Percentiles rank a stretch among this genome's conserved stretches.
These are phyloP conservation scores for Aspergillus alliaceus DNA, from an alignment of 2,329 filamentous ascomycete species.

Conservation along the genomic window DNA sequence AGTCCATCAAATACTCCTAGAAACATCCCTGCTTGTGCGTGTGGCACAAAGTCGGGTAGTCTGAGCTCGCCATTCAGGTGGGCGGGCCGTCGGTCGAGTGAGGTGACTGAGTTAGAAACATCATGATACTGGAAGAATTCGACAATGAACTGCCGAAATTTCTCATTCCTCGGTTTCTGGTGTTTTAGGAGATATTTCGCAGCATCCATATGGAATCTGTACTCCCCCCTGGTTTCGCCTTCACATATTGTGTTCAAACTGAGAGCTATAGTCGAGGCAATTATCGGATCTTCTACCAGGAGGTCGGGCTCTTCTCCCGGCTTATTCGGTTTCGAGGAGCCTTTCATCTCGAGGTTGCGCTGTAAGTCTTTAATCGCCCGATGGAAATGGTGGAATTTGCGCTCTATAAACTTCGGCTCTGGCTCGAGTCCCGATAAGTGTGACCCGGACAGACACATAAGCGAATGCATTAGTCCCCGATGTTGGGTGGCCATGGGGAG, in stretches of 20 bases:
- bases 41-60: slow-evolving; percentile 55
- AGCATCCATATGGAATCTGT: slow-evolving; percentile 75
- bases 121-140: slow-evolving; percentile 85
- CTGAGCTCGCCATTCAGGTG: slow-evolving; percentile 54
- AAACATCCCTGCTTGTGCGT: slow-evolving; percentile 59
- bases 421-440: slow-evolving; percentile 61
- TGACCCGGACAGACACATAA: slow-evolving; percentile 78
- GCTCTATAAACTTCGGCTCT: slow-evolving; percentile 52
- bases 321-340: slow-evolving; percentile 20
- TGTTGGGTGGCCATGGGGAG: slow-evolving; percentile 79
- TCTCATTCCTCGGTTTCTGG: slow-evolving; percentile 61
- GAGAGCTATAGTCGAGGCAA: slow-evolving; percentile 60
- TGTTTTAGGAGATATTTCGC: slow-evolving; percentile 70
- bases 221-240: slow-evolving; percentile 65
- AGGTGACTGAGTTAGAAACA: slow-evolving; percentile 59
- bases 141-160: slow-evolving; percentile 70
- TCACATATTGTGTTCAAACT: slow-evolving; percentile 63
- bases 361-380: slow-evolving; percentile 41
- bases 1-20: slow-evolving; percentile 81
- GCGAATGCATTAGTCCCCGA: slow-evolving; percentile 83
- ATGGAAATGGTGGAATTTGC: slow-evolving; percentile 57
- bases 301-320: slow-evolving; percentile 32
- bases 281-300: slow-evolving; percentile 58
- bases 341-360: slow-evolving; percentile 34
- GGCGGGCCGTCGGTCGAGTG: slow-evolving; percentile 53